A percentile compares a stretch with the other conserved stretches of the same genome.
Conservation (phyloP, 2,329 filamentous ascomycete species). For the Myriangium duriaei region DNA sequence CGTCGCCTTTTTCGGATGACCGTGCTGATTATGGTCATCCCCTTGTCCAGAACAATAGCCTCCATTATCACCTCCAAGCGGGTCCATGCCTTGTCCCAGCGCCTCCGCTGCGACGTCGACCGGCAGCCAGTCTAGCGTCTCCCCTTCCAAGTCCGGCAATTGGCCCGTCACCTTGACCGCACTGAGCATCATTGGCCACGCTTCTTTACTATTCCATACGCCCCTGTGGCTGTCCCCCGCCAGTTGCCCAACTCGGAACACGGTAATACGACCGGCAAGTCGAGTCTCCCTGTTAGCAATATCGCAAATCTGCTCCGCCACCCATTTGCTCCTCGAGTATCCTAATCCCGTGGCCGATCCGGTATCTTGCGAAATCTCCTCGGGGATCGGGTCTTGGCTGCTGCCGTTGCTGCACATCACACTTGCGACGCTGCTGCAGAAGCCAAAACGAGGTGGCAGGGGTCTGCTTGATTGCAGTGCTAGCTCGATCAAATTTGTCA, state of each 20-base stretch:
- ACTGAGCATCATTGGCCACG: constrained; percentile 37
- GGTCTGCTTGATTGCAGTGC: constrained; percentile 22
- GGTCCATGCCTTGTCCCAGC: constrained; percentile 26
- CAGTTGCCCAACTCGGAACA: constrained; percentile 37
- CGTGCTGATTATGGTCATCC: constrained; percentile 4
- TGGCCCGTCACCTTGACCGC: constrained; percentile 26
- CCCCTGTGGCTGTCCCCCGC: constrained; percentile 32
- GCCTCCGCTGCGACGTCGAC: constrained; percentile 33
- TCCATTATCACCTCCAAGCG: too few species aligned
- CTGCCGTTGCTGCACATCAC: constrained; percentile 22
- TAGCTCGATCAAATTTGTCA: constrained; percentile 38
- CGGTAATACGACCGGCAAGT: constrained; percentile 27
- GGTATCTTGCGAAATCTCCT: constrained; percentile 31
- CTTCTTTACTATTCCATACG: constrained; percentile 38
- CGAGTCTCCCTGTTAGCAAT: constrained; percentile 22
- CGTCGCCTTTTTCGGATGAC: constrained; percentile 3
- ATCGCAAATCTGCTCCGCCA: constrained; percentile 43
- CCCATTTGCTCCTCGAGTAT: constrained; percentile 47
- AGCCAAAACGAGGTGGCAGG: constrained; percentile 29
- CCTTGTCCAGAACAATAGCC: constrained; percentile 11
- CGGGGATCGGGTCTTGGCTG: constrained; percentile 29
- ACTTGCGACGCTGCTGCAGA: constrained; percentile 42
- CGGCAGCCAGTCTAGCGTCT: constrained; percentile 34
- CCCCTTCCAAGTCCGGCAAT: constrained; percentile 28
- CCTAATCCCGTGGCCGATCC: constrained; percentile 36